Percentiles rank a stretch among this genome's conserved stretches.
phyloP scores from a whole-genome alignment of 768 basidiomycete genomes.

The Naganishia antarctica region DNA sequence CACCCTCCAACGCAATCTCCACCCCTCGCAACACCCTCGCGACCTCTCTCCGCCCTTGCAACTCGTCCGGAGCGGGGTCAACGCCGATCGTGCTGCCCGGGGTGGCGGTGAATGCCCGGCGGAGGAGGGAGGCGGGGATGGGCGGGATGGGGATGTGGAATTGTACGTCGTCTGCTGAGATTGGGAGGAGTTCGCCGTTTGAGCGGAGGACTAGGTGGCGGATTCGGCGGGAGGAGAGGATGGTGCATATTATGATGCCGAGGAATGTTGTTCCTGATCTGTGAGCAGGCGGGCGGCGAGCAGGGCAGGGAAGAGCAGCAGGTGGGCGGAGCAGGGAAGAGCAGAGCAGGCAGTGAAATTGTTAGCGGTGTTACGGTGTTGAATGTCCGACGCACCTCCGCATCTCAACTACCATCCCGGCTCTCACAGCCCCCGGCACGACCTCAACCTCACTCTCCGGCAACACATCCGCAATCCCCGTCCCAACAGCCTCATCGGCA shows the following conservation, averaged over 20 bases:
- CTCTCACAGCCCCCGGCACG: background rate
- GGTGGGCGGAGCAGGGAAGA: too few relatives aligned
- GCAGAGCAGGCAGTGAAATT: too few relatives aligned
- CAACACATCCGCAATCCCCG: background rate
- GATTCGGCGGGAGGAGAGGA: conserved; percentile 33
- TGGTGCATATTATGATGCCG: conserved; percentile 38
- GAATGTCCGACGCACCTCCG: background rate
- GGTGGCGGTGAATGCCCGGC: background rate
- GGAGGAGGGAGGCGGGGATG: background rate
- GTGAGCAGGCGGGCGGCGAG: too few relatives aligned
- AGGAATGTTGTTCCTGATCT: conserved; percentile 22
- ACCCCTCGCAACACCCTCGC: conserved; percentile 60
- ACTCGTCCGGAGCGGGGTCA: conserved; percentile 42
- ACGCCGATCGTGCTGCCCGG: background rate
- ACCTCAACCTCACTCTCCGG: background rate
- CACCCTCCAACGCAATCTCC: conserved; percentile 54
- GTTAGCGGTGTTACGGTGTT: too few relatives aligned
- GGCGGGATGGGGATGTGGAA: conserved; percentile 38
- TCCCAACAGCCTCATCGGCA: background rate
- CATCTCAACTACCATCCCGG: background rate
- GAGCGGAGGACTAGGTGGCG: conserved; percentile 38
- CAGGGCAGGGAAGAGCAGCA: too few relatives aligned
- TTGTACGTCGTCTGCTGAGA: conserved; percentile 42
- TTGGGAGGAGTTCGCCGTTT: conserved; percentile 41
- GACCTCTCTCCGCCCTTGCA: conserved; percentile 62